These are phyloP conservation scores for Halenospora varia DNA, from an alignment of 495 filamentous ascomycete species.

Conservation along the genomic window DNA sequence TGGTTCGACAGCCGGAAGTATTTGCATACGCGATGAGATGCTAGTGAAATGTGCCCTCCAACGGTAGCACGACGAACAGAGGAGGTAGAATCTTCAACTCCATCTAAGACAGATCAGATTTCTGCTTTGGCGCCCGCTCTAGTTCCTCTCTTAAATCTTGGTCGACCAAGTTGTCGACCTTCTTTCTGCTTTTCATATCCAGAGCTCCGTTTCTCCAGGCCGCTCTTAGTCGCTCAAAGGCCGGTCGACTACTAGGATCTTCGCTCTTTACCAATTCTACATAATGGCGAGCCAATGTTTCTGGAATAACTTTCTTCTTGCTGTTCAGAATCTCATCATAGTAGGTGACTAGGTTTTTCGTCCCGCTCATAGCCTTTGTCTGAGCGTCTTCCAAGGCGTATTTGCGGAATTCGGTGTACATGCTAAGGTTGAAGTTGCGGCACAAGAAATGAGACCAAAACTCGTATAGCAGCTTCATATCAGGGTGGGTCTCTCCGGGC, in stretches of 20 bases:
- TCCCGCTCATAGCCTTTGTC: constrained; percentile 44
- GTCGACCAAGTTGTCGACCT: constrained; percentile 42
- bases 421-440: constrained; percentile 67
- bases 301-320: constrained; percentile 40
- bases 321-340: constrained; percentile 51
- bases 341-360: constrained; percentile 53
- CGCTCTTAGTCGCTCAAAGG: constrained; percentile 45
- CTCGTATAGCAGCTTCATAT: constrained; percentile 64
- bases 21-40: neutral
- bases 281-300: constrained; percentile 49
- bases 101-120: constrained; percentile 14
- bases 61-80: neutral
- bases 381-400: constrained; percentile 65
- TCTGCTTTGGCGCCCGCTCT: constrained; percentile 28
- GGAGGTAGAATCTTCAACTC: neutral
- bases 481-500: constrained; percentile 42
- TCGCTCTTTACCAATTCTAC: constrained; percentile 46
- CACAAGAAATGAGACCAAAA: constrained; percentile 79
- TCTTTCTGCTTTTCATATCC: constrained; percentile 53
- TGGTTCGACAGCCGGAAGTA: neutral
- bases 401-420: constrained; percentile 77
- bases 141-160: constrained; percentile 37
- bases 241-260: constrained; percentile 32
- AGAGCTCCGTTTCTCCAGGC: constrained; percentile 51
- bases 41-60: neutral